Base-by-base conservation (phyloP, 805 yeast genomes). In the Ogataea thermomethanolica region DNA sequence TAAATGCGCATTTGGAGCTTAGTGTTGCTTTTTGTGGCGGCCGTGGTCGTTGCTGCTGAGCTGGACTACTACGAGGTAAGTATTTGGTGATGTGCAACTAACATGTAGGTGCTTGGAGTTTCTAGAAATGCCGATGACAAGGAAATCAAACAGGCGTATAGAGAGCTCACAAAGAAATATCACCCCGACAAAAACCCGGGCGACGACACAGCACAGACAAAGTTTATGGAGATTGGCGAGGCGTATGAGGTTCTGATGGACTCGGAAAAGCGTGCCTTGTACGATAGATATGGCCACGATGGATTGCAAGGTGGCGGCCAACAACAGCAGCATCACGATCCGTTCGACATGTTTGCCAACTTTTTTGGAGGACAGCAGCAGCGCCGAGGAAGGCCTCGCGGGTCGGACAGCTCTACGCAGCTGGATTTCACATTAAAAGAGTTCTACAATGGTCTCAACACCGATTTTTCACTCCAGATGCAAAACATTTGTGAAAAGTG, bases 101-200 rank as follows among this genome's bases (percentile, higher is more conserved):
- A 33, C 21, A 12, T 10, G 12, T 29, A 68, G 54, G 72, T 89
- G 6, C 69, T 91, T 8, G 97, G 95, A 0, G 73, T 93, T 5
- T 54, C 70, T 8, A 75, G 71, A 45, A 68, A 72, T 50, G 95
- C 96, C 0, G 71, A 73, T 37, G 96, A 87, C 17, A 80, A 75
- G 50, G 89, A 88, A 41, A 86, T 90, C 64, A 88, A 86, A 58
- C 75, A 80, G 37, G 96, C 96, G 0, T 90, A 90, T 60, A 70
- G 95, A 50, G 74, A 78, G 41, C 65, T 91, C 48, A 81, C 90
- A 50, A 83, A 87, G 60, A 85, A 85, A 57, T 88, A 76, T 63
- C 99, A 91, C 58, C 99, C 99, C 2, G 99, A 91, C 64, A 91
- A 91, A 66, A 93, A 91, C 59, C 81, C 84, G 5, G 84, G 82